These are phyloP conservation scores for Fusarium clavum DNA, from an alignment of 2,329 filamentous ascomycete species.

Conservation along the genomic window DNA sequence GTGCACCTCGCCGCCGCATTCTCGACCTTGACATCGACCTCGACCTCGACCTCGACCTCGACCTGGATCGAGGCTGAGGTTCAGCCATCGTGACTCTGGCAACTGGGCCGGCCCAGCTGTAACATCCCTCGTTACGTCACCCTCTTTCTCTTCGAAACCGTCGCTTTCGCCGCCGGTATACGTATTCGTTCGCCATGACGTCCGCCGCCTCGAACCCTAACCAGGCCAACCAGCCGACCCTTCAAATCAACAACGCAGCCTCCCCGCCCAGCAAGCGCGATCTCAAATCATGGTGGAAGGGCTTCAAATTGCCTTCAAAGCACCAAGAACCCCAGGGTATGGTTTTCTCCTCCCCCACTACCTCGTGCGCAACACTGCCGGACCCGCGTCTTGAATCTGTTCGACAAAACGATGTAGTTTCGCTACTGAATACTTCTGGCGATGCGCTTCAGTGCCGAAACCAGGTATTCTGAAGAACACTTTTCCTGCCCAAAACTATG, in stretches of 20 bases:
- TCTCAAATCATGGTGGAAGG: constrained; percentile 96
- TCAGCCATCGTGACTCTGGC: constrained; percentile 43
- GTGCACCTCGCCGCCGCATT: constrained; percentile 28
- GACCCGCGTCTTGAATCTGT: constrained; percentile 6
- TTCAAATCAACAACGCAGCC: constrained; percentile 57
- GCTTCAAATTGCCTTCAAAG: constrained; percentile 80
- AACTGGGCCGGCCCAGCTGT: constrained; percentile 48
- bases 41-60: constrained; percentile 25
- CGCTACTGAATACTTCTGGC: background rate
- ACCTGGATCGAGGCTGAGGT: constrained; percentile 36
- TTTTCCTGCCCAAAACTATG: background rate
- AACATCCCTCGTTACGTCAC: constrained; percentile 35
- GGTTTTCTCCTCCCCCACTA: constrained; percentile 13
- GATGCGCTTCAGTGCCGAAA: constrained; percentile 4
- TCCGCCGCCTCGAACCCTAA: constrained; percentile 52
- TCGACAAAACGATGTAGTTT: background rate
- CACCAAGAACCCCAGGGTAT: constrained; percentile 68
- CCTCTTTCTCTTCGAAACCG: constrained; percentile 8
- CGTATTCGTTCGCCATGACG: constrained; percentile 49
- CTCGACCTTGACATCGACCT: constrained; percentile 30
- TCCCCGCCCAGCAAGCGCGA: constrained; percentile 88
- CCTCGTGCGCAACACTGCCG: constrained; percentile 11
- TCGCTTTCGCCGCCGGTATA: constrained; percentile 21
- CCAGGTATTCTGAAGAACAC: background rate
- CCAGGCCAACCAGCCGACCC: constrained; percentile 48